Evolutionary conservation across 1,139 yeast genomes (phyloP).

Genomic region (Wickerhamomyces sp.): DNA sequence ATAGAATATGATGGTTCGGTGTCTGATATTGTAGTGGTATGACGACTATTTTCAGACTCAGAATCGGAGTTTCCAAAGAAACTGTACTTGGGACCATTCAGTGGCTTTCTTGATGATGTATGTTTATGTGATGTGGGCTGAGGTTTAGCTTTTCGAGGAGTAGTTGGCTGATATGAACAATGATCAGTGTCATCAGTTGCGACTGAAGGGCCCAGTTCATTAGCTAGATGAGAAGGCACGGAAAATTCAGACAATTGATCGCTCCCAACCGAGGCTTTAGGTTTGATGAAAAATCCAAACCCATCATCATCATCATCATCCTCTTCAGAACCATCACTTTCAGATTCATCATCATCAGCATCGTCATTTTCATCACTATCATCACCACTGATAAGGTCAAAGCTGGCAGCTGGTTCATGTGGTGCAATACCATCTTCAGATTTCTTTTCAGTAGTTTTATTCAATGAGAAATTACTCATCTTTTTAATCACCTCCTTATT

Average conservation of each 20-base stretch:
- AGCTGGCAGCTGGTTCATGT: slow-evolving; percentile 13
- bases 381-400: slow-evolving; percentile 3
- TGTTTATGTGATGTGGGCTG: background rate
- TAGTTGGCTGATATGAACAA: background rate
- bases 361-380: slow-evolving; percentile 9
- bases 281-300: slow-evolving; percentile 1
- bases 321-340: slow-evolving; percentile 4
- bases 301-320: slow-evolving; percentile 4
- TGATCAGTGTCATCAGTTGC: background rate
- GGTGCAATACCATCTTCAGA: slow-evolving; percentile 17
- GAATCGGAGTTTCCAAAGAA: slow-evolving; percentile 19
- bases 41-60: slow-evolving; percentile 2
- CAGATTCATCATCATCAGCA: slow-evolving; percentile 13
- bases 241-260: slow-evolving; percentile 16
- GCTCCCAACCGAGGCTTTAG: background rate
- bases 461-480: slow-evolving; percentile 19
- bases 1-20: background rate
- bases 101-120: background rate
- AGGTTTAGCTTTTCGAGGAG: background rate
- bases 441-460: slow-evolving; percentile 10
- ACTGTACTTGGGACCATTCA: slow-evolving; percentile 19
- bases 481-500: slow-evolving; percentile 4
- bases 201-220: slow-evolving; percentile 4
- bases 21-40: slow-evolving; percentile 2
- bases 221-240: slow-evolving; percentile 12